phyloP scores from a whole-genome alignment of 495 filamentous ascomycete genomes.

The Tuber borchii region DNA sequence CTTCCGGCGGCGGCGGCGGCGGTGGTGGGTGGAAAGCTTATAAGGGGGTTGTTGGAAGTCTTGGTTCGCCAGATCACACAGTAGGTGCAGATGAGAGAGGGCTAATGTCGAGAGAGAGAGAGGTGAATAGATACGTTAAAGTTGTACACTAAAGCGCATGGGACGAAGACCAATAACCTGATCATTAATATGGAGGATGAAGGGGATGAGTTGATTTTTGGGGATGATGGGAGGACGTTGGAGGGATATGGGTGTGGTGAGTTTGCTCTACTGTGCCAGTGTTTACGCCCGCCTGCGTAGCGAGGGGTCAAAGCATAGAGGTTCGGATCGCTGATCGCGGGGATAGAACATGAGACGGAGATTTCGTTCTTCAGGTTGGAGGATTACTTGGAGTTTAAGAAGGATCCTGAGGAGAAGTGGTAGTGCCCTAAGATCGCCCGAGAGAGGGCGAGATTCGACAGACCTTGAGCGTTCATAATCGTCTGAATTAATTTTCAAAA shows the following conservation, averaged over 20 bases:
- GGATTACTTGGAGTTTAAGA: constrained; percentile 41
- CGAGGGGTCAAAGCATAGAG: neutral
- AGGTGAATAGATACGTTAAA: constrained; percentile 38
- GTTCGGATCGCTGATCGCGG: neutral
- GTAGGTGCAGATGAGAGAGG: neutral
- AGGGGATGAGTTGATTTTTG: constrained; percentile 34
- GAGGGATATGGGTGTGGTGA: constrained; percentile 40
- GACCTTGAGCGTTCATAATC: neutral
- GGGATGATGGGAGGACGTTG: constrained; percentile 30
- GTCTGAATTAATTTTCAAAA: neutral
- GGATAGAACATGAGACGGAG: constrained; percentile 41
- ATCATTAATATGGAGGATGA: constrained; percentile 43
- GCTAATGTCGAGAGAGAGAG: constrained; percentile 1
- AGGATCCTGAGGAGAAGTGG: constrained; percentile 41
- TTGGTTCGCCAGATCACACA: neutral
- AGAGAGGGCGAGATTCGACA: neutral
- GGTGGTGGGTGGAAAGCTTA: constrained; percentile 39
- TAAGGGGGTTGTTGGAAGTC: constrained; percentile 32
- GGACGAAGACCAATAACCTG: constrained; percentile 42
- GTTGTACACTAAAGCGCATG: constrained; percentile 42
- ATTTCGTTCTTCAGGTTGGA: constrained; percentile 41
- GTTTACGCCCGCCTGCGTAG: neutral
- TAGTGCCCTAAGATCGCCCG: constrained; percentile 8
- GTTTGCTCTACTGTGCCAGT: neutral
- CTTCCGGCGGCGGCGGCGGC: constrained; percentile 12